Base-by-base conservation (phyloP, 2,329 filamentous ascomycete genomes). In the Chalaropsis thielavioides region DNA sequence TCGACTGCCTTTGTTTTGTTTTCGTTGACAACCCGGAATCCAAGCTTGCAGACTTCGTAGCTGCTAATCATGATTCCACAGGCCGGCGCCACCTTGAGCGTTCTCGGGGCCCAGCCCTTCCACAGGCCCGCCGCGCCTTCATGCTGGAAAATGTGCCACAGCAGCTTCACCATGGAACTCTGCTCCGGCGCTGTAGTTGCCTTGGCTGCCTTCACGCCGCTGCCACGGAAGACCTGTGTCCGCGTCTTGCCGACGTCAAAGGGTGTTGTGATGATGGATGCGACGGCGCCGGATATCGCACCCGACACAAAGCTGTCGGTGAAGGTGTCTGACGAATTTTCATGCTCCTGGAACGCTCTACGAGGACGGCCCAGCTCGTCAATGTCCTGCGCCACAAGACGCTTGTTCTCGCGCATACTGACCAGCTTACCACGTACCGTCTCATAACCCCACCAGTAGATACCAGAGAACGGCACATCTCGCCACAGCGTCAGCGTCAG, bases 61-160 rank as follows among this genome's bases (percentile, higher is more conserved):
- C 88, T 96, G 73, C 90, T 95, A 73, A 99, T 97, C 94, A 99
- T 99, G 73, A 99, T 97, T 35, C 94, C 94, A 75, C 94, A 99
- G 0, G 92, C 90, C 0, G 94, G 94, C 0, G 94, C 92, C 4
- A 99, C 92, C 74, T 97, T 97, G 67, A 97, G 78, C 69, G 90
- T 95, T 46, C 94, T 81, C 0, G 94, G 91, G 27, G 90, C 87
- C 90, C 92, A 96, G 54, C 94, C 94, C 70, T 81, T 89, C 83
- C 95, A 97, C 4, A 99, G 77, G 0, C 94, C 94, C 0, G 82
- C 73, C 17, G 85, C 73, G 1, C 94, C 94, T 75, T 97, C 92
- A 64, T 88, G 88, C 70, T 83, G 82, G 78, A 92, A 95, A 62
- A 99, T 97, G 71, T 96, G 90, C 80, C 84, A 86, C n/a, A 99